These are phyloP conservation scores for Paraphoma chrysanthemicola DNA, from an alignment of 2,329 filamentous ascomycete species.

Conservation along the genomic window DNA sequence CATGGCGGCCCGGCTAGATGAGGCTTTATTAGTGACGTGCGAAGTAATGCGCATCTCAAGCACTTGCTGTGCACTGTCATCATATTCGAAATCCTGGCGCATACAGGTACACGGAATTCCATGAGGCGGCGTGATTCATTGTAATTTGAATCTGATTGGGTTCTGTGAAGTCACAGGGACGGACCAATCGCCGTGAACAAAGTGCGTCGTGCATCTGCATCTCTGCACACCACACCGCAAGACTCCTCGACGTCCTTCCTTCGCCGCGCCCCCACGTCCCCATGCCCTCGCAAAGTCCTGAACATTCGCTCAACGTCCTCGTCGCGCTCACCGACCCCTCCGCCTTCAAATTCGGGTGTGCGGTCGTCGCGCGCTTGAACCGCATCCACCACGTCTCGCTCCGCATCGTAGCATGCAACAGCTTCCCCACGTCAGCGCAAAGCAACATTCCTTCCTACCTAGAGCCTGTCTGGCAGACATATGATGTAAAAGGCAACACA, in stretches of 20 bases:
- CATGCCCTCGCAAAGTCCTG: slow-evolving; percentile 28
- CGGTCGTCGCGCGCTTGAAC: slow-evolving; percentile 71
- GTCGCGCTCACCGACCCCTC: slow-evolving; percentile 70
- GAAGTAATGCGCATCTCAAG: no score
- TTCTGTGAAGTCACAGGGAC: no score
- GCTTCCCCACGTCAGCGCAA: slow-evolving; percentile 29
- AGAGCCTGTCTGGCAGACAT: slow-evolving; percentile 40
- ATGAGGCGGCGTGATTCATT: no score
- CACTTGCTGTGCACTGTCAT: no score
- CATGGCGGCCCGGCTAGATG: no score
- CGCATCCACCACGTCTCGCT: slow-evolving; percentile 69
- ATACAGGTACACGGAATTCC: no score
- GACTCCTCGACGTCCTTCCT: slow-evolving; percentile 7
- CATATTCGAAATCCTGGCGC: no score
- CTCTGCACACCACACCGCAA: neutral
- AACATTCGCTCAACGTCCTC: slow-evolving; percentile 57
- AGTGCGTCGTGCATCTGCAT: neutral
- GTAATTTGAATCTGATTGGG: no score
- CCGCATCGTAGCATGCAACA: slow-evolving; percentile 38
- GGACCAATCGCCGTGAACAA: no score
- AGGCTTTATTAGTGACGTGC: no score
- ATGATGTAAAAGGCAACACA: slow-evolving; percentile 26
- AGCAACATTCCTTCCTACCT: slow-evolving; percentile 31
- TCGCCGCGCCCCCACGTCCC: slow-evolving; percentile 9
- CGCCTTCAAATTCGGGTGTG: slow-evolving; percentile 70